Evolutionary conservation across 2,329 filamentous ascomycete genomes (phyloP).

Genomic region (Aplosporella prunicola): DNA sequence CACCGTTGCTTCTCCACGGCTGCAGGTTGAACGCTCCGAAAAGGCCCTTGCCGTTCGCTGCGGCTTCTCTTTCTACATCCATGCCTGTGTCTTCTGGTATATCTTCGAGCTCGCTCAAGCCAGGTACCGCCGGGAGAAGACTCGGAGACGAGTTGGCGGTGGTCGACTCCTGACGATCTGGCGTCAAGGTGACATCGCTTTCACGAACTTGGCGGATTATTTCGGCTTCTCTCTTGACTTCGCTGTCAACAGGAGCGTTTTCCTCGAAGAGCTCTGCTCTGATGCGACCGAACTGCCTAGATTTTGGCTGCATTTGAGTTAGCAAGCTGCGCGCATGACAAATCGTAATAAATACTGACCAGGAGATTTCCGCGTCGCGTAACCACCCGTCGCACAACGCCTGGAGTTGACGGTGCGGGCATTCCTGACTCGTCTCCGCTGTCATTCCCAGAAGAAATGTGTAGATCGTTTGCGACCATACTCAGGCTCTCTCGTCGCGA

Average conservation of each 20-base stretch:
- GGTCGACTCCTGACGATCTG: slow-evolving; percentile 23
- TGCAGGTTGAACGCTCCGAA: slow-evolving; percentile 68
- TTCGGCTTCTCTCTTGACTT: slow-evolving; percentile 84
- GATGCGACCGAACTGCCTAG: slow-evolving; percentile 89
- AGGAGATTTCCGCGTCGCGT: slow-evolving; percentile 82
- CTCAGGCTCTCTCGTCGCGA: slow-evolving; percentile 80
- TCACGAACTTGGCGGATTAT: slow-evolving; percentile 93
- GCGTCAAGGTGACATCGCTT: slow-evolving; percentile 34
- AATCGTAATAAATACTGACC: slow-evolving; percentile 42
- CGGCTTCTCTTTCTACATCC: slow-evolving; percentile 22
- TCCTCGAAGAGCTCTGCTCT: slow-evolving; percentile 85
- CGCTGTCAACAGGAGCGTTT: slow-evolving; percentile 74
- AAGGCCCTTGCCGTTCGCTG: slow-evolving; percentile 29
- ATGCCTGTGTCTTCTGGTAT: slow-evolving; percentile 62
- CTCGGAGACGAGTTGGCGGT: slow-evolving; percentile 62
- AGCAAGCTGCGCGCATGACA: not conserved
- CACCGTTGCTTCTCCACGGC: slow-evolving; percentile 60
- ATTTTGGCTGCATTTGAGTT: slow-evolving; percentile 61
- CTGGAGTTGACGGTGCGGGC: slow-evolving; percentile 46
- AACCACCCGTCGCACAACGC: slow-evolving; percentile 72
- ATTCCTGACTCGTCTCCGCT: slow-evolving; percentile 58
- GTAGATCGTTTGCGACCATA: slow-evolving; percentile 78
- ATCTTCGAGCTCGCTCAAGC: slow-evolving; percentile 55
- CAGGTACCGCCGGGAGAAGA: slow-evolving; percentile 47
- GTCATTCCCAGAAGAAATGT: slow-evolving; percentile 71